These are phyloP conservation scores for Nakazawaea ernobii DNA, from an alignment of 805 yeast species.

Conservation along the genomic window DNA sequence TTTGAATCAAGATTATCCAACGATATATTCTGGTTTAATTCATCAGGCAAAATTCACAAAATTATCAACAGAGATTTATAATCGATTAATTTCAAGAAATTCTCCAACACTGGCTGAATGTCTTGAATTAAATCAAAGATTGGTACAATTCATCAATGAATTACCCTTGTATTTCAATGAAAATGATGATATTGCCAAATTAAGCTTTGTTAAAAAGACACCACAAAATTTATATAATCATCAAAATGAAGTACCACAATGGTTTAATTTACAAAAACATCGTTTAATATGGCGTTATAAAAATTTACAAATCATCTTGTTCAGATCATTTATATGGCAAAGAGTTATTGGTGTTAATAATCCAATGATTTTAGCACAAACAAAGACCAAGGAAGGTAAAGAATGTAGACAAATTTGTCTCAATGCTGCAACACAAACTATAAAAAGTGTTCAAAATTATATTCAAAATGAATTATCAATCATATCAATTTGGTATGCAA, in stretches of 20 bases:
- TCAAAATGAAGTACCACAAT: conserved; percentile 31
- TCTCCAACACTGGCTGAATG: conserved; percentile 45
- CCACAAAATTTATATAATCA: conserved; percentile 17
- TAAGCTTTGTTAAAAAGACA: conserved; percentile 18
- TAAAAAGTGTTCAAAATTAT: conserved; percentile 40
- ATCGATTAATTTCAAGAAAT: conserved; percentile 40
- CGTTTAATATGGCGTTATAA: conserved; percentile 55
- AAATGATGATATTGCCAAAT: conserved; percentile 25
- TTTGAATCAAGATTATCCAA: conserved; percentile 34
- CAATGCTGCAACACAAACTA: conserved; percentile 46
- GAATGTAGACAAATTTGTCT: conserved; percentile 46
- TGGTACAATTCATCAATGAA: conserved; percentile 32
- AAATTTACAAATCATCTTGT: conserved; percentile 47
- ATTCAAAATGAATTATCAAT: conserved; percentile 32
- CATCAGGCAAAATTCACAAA: conserved; percentile 47
- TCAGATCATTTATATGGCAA: conserved; percentile 54
- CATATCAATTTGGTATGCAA: conserved; percentile 57
- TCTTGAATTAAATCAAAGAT: conserved; percentile 37
- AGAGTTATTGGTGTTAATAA: conserved; percentile 35
- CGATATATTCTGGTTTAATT: conserved; percentile 53
- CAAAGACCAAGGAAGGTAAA: conserved; percentile 36
- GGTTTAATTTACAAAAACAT: conserved; percentile 50
- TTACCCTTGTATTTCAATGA: conserved; percentile 46
- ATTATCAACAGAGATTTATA: conserved; percentile 42
- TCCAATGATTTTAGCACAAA: conserved; percentile 24